Evolutionary conservation across 768 basidiomycete genomes (phyloP), one percentile per base, ranked within the genome.

Genomic region (Agrocybe praecox): DNA sequence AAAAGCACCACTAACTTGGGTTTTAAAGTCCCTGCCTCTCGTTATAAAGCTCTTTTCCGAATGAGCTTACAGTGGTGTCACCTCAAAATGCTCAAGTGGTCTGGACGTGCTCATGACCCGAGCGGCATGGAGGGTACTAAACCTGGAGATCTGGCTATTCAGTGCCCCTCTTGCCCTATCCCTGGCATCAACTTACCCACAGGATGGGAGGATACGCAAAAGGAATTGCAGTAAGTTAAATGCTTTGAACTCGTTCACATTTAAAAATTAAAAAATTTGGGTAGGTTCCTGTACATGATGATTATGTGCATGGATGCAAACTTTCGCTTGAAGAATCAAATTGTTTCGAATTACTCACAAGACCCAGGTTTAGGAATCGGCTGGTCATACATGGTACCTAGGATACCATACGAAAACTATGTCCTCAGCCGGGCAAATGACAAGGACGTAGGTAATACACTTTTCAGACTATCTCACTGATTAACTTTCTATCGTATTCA

Each of bases 361-460:
- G 54, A 55, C 21, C 54, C 47, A 6, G 54, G 54, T 5, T 24
- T 55, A 14, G 46, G 48, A 15, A 42, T 43, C 1, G 54, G 54
- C 5, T 42, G 15, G 34, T 46, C 54, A 6, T 55, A 55, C 23
- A 48, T 55, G 54, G 46, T 55, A 5, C 46, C 46, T 8, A 33
- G 54, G 15, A 12, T 19, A 24, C 12, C 33, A 2, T 55, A 49
- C 24, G 33, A 55, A 24, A 19, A n/a, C n/a, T n/a, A n/a, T n/a
- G n/a, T n/a, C n/a, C n/a, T n/a, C n/a, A n/a, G n/a, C n/a, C n/a
- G n/a, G 17, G 52, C 48, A 1, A 49, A 56, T 5, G 57, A 49
- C 4, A 45, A 44, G 1, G 55, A 59, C 22, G 61, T 62, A 29
- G 5, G 61, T 56, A 2, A 14, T 9, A n/a, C n/a, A n/a, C 14